Evolutionary conservation across 108 stramenopile species (phyloP).

Genomic region (Cyclotella distinguenda): DNA sequence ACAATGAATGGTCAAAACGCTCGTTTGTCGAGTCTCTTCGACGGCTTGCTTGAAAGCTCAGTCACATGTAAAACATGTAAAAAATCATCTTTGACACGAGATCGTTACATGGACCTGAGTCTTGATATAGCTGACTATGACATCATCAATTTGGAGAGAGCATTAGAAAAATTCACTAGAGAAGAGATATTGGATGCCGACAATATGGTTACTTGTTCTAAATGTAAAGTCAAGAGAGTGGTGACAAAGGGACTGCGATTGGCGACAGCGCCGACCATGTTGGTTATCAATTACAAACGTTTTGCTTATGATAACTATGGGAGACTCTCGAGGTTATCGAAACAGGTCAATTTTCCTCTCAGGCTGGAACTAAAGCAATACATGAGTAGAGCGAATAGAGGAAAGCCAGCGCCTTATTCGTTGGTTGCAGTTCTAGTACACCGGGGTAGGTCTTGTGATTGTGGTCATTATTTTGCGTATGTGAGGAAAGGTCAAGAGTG

Average conservation of each 20-base stretch:
- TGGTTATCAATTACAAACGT: constrained; percentile 83
- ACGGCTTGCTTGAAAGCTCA: constrained; percentile 80
- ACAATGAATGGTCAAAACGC: constrained; percentile 85
- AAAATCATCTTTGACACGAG: constrained; percentile 70
- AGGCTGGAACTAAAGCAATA: constrained; percentile 71
- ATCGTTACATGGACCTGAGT: constrained; percentile 87
- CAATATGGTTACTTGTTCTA: constrained; percentile 74
- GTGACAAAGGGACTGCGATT: constrained; percentile 81
- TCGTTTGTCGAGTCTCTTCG: constrained; percentile 77
- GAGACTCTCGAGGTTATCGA: constrained; percentile 57
- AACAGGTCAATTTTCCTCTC: constrained; percentile 66
- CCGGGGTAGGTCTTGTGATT: constrained; percentile 73
- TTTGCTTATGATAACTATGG: constrained; percentile 82
- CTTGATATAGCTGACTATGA: constrained; percentile 68
- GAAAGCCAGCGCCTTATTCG: constrained; percentile 74
- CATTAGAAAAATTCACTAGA: constrained; percentile 73
- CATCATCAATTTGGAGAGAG: constrained; percentile 59
- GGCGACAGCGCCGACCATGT: constrained; percentile 82
- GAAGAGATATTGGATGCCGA: constrained; percentile 69
- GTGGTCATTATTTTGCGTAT: constrained; percentile 83
- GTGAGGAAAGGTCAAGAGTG: constrained; percentile 70
- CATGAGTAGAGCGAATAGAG: constrained; percentile 78
- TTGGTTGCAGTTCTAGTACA: constrained; percentile 81
- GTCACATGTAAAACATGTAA: constrained; percentile 83
- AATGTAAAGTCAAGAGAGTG: constrained; percentile 61